These are phyloP conservation scores for Fusarium humuli DNA, from an alignment of 2,329 filamentous ascomycete species.

Conservation along the genomic window DNA sequence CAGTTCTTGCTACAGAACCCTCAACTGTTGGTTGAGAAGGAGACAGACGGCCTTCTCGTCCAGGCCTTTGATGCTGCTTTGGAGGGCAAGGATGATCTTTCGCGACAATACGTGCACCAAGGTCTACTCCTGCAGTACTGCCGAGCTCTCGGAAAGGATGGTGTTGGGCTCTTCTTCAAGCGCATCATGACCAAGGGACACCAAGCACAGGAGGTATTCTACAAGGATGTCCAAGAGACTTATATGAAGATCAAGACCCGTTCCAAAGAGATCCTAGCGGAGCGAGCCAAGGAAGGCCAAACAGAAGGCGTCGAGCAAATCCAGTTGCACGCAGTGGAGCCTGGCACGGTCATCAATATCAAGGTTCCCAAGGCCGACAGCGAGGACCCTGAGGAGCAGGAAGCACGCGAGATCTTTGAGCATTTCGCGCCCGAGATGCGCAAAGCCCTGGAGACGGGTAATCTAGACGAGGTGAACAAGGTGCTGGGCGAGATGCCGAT, in stretches of 20 bases:
- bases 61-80: conserved; percentile 92
- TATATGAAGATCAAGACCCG: conserved; percentile 85
- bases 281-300: conserved; percentile 63
- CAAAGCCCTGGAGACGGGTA: conserved; percentile 87
- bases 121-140: conserved; percentile 95
- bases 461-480: conserved; percentile 70
- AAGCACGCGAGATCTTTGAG: conserved; percentile 82
- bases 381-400: conserved; percentile 71
- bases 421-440: conserved; percentile 84
- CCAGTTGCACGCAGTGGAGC: conserved; percentile 95
- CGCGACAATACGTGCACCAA: conserved; percentile 91
- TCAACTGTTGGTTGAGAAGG: conserved; percentile 81
- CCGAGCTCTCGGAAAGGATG: conserved; percentile 86
- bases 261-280: conserved; percentile 74
- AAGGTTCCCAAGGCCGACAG: conserved; percentile 77
- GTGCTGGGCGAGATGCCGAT: conserved; percentile 88
- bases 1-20: conserved; percentile 84
- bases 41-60: conserved; percentile 90
- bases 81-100: conserved; percentile 78
- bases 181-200: conserved; percentile 90
- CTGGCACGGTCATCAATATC: conserved; percentile 91
- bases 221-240: conserved; percentile 90
- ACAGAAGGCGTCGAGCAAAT: conserved; percentile 91
- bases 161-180: conserved; percentile 94
- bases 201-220: conserved; percentile 90